Conservation (phyloP, 2,329 filamentous ascomycete genomes). For the Trichoderma lentiforme region DNA sequence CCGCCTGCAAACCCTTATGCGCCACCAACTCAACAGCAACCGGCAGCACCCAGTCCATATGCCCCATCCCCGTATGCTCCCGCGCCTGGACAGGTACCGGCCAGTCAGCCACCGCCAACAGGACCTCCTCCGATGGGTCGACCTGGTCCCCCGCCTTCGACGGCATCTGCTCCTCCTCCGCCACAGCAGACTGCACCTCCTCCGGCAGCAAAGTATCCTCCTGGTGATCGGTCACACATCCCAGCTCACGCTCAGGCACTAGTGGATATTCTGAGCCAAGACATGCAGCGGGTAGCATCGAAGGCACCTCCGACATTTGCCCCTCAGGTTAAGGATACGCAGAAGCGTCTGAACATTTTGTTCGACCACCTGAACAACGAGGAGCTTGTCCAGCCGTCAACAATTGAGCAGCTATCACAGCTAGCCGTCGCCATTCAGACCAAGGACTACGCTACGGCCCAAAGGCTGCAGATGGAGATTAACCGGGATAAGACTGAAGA, state of each 20-base stretch:
- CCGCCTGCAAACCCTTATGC: constrained; percentile 35
- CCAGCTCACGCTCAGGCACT: constrained; percentile 71
- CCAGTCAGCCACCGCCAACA: constrained; percentile 32
- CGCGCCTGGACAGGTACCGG: constrained; percentile 46
- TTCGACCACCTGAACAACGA: constrained; percentile 98
- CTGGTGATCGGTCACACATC: constrained; percentile 89
- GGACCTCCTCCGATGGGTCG: constrained; percentile 33
- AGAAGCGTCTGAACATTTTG: constrained; percentile 87
- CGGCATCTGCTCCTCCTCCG: constrained; percentile 43
- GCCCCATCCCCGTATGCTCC: constrained; percentile 35
- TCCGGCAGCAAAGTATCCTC: constrained; percentile 65
- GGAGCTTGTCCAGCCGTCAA: constrained; percentile 79
- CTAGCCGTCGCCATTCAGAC: constrained; percentile 64
- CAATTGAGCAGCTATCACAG: constrained; percentile 62
- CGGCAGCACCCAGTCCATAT: constrained; percentile 36
- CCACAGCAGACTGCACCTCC: constrained; percentile 47
- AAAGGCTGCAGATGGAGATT: constrained; percentile 69
- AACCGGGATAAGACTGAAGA: constrained; percentile 74
- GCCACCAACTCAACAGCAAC: constrained; percentile 44
- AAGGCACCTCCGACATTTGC: constrained; percentile 85
- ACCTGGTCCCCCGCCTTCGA: constrained; percentile 29
- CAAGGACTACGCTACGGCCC: constrained; percentile 66
- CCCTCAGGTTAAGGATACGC: constrained; percentile 86
- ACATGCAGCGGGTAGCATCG: constrained; percentile 84
- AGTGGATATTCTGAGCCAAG: constrained; percentile 74